Evolutionary conservation across 768 basidiomycete species (phyloP).

Genomic region (Cytidiella melzeri): DNA sequence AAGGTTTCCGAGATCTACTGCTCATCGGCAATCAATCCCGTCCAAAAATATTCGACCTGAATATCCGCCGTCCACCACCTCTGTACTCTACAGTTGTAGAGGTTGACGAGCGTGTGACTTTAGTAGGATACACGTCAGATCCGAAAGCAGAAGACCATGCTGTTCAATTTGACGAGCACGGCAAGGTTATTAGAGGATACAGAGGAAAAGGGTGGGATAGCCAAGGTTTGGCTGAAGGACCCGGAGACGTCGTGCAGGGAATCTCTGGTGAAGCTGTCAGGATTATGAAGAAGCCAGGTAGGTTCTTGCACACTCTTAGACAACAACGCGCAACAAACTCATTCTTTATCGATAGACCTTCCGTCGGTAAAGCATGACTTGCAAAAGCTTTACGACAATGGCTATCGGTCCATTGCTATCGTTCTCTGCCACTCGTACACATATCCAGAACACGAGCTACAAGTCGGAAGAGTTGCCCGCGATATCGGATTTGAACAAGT

Average conservation of each 20-base stretch:
- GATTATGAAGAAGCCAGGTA: conserved; percentile 70
- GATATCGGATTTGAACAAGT: conserved; percentile 85
- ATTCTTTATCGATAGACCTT: too few relatives aligned
- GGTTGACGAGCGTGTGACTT: conserved; percentile 88
- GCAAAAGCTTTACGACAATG: conserved; percentile 65
- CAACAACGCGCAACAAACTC: too few relatives aligned
- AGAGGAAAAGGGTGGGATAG: conserved; percentile 76
- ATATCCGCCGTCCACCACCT: conserved; percentile 72
- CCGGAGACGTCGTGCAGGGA: conserved; percentile 75
- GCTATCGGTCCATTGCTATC: conserved; percentile 85
- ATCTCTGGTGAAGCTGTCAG: conserved; percentile 87
- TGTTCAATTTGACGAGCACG: conserved; percentile 69
- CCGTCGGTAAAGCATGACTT: conserved; percentile 53
- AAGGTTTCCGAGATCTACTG: conserved; percentile 87
- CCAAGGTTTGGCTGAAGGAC: conserved; percentile 63
- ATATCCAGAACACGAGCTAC: conserved; percentile 77
- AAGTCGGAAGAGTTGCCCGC: conserved; percentile 66
- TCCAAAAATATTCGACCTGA: conserved; percentile 91
- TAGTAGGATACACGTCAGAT: conserved; percentile 91
- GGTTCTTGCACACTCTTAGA: too few relatives aligned
- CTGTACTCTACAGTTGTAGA: conserved; percentile 75
- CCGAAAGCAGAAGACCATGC: conserved; percentile 73
- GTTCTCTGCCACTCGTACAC: conserved; percentile 91
- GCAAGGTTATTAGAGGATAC: conserved; percentile 61
- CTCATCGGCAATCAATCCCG: conserved; percentile 94